Evolutionary conservation across 345 rosid genomes (phyloP), one percentile per base, ranked within the genome.

Genomic region (Moricandia moricandioides): DNA sequence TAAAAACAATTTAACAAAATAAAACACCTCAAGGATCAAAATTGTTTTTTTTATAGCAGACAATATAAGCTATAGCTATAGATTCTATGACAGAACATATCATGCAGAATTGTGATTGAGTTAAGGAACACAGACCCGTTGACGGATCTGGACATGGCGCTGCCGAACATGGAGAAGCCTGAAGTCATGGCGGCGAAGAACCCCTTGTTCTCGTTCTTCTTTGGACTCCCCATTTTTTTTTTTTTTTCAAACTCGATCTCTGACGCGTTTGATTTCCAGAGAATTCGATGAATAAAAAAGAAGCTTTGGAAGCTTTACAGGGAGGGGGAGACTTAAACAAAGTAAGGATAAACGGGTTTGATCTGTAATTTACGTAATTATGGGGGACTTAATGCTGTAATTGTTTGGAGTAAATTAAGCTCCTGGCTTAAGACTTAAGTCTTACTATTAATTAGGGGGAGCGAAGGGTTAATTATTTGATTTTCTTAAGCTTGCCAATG

Each of bases 111-210:
- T 33, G 4, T 33, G 37, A 33, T 5, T 2, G 37, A 33, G 7
- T 2, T 33, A 33, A 16, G 18, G 70, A 68, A 34, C 24, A 70
- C 57, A 39, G 60, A 86, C 92, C 85, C 93, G 86, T 83, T 80
- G 69, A 83, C 88, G 64, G 93, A 88, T 88, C 89, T 82, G 73
- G 86, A 83, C 86, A 86, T 78, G 83, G 88, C 88, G 82, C 51
- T 85, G 35, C 92, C 87, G 68, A 88, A 86, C 80, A 83, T 65
- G 78, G 92, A 86, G 61, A 88, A 78, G 35, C 90, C 86, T 12
- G 93, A 88, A 49, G 82, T 78, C 89, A 88, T 85, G 82, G 89
- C 81, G 16, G 89, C 85, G 78, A 88, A 85, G 77, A 88, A 88
- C 49, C 93, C 90, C 55, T 82, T 85, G 74, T 58, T 79, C 74